Base-by-base conservation (phyloP, 2,329 filamentous ascomycete genomes). In the Aspergillus bombycis region DNA sequence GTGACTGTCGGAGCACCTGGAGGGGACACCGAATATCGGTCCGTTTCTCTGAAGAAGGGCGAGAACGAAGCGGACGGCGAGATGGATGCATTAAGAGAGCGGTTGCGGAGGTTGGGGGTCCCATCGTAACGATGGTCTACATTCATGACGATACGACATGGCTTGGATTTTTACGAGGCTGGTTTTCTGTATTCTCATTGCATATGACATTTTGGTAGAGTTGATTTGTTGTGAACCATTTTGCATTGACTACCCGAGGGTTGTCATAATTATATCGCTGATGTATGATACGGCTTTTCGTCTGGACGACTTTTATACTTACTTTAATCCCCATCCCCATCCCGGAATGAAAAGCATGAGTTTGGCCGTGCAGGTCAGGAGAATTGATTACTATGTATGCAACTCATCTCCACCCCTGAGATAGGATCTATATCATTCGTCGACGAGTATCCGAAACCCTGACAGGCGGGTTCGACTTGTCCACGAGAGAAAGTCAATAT, bases 1-100 rank as follows among this genome's bases (percentile, higher is more conserved):
- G 81, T 83, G 28, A 82, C 81, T 0, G 81, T 83, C 19, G 81
- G 81, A 9, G 79, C 80, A 23, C 79, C 78, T 26, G 81, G 80
- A 60, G 81, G 81, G 28, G 81, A 83, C 72, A 77, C 75, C 2
- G 74, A 79, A 30, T 81, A 81, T 65, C 73, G 75, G n/a, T 78
- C 77, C 3, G 66, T 79, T 21, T 71, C 75, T 26, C 61, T 79
- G 19, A 78, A 70, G 52, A 67, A 64, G 36, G 36, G 41, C 38
- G 69, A 60, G 21, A 65, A 63, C 53, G 65, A 70, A 30, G 45
- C 63, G 55, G 73, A 74, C 21, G 67, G 65, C 41, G 73, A 77
- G 54, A 69, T 75, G 67, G 73, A 75, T 23, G 54, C 68, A 38
- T 58, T 77, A 11, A 70, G 68, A 60, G 73, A 77, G 54, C 70